A percentile compares a stretch with the other conserved stretches of the same genome.
Evolutionary conservation across 495 filamentous ascomycete genomes (phyloP).

Genomic region (Staphylotrichum longicolle): DNA sequence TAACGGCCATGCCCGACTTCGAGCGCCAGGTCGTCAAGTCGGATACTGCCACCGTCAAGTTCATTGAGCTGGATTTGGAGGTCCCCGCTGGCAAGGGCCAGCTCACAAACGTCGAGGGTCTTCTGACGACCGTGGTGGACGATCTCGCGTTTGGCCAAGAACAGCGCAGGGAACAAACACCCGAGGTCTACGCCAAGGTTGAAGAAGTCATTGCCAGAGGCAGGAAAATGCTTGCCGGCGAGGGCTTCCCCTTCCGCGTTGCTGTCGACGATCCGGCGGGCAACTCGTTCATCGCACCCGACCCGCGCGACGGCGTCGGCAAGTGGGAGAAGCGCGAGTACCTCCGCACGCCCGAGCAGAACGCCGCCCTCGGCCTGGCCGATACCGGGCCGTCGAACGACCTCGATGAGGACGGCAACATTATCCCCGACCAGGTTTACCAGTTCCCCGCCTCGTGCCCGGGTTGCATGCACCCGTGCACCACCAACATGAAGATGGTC

Average conservation of each 20-base stretch:
- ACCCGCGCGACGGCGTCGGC: constrained; percentile 65
- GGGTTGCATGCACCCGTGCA: constrained; percentile 77
- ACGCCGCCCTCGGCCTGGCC: constrained; percentile 70
- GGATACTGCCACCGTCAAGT: constrained; percentile 74
- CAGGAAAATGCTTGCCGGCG: constrained; percentile 67
- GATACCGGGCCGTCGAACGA: constrained; percentile 34
- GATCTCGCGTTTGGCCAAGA: constrained; percentile 75
- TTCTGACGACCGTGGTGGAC: constrained; percentile 70
- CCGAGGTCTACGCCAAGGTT: constrained; percentile 74
- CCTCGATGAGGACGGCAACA: constrained; percentile 63
- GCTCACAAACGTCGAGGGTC: constrained; percentile 87
- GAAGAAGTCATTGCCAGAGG: constrained; percentile 67
- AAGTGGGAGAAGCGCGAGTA: constrained; percentile 86
- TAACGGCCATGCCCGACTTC: constrained; percentile 67
- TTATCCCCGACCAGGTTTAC: constrained; percentile 86
- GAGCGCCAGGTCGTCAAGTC: constrained; percentile 87
- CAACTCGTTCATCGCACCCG: constrained; percentile 97
- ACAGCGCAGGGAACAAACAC: constrained; percentile 65
- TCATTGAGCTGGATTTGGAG: constrained; percentile 86
- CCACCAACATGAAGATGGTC: constrained; percentile 92
- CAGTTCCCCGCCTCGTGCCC: constrained; percentile 87
- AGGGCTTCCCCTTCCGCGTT: constrained; percentile 82
- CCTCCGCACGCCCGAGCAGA: constrained; percentile 76
- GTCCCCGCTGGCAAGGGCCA: constrained; percentile 85
- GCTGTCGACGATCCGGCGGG: constrained; percentile 86